These are phyloP conservation scores for Mytilinidion resinicola DNA, from an alignment of 495 filamentous ascomycete genomes.

Conservation along the genomic window DNA sequence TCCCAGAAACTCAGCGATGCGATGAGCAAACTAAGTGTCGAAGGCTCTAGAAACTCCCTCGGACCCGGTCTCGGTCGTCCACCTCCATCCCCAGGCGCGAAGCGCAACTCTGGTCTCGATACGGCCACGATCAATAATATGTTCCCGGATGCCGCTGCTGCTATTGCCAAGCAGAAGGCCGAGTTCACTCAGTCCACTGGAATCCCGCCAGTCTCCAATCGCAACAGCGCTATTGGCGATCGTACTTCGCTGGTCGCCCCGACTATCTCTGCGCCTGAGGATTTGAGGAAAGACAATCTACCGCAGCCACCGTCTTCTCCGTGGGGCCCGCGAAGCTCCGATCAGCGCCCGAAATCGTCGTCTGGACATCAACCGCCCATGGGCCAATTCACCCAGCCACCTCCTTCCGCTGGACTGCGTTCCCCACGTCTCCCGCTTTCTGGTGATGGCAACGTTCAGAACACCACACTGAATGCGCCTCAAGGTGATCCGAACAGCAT, in stretches of 20 bases:
- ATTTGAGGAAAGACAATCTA: slow-evolving; percentile 34
- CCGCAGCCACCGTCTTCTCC: slow-evolving; percentile 60
- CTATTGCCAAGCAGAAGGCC: slow-evolving; percentile 94
- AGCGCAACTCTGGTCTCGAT: slow-evolving; percentile 89
- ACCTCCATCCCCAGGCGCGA: slow-evolving; percentile 68
- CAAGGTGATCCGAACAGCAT: slow-evolving; percentile 62
- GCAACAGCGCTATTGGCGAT: slow-evolving; percentile 84
- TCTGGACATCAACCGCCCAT: slow-evolving; percentile 82
- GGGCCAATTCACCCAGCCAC: slow-evolving; percentile 91
- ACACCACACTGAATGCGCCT: slow-evolving; percentile 66
- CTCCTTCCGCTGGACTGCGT: slow-evolving; percentile 70
- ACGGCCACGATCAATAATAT: slow-evolving; percentile 94
- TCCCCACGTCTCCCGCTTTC: slow-evolving; percentile 65
- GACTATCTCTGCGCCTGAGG: slow-evolving; percentile 61
- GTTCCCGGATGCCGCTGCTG: slow-evolving; percentile 97
- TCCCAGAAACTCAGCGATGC: slow-evolving; percentile 92
- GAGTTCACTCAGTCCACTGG: slow-evolving; percentile 94
- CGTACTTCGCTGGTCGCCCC: slow-evolving; percentile 74
- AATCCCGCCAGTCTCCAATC: slow-evolving; percentile 80
- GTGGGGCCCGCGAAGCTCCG: slow-evolving; percentile 54
- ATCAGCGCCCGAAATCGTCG: slow-evolving; percentile 78
- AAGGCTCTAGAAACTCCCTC: slow-evolving; percentile 74
- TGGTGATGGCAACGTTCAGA: slow-evolving; percentile 68
- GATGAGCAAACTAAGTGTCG: slow-evolving; percentile 89
- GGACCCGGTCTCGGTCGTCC: slow-evolving; percentile 64